Evolutionary conservation across 495 filamentous ascomycete genomes (phyloP), one percentile per base, ranked within the genome.

Genomic region (Letharia lupina): DNA sequence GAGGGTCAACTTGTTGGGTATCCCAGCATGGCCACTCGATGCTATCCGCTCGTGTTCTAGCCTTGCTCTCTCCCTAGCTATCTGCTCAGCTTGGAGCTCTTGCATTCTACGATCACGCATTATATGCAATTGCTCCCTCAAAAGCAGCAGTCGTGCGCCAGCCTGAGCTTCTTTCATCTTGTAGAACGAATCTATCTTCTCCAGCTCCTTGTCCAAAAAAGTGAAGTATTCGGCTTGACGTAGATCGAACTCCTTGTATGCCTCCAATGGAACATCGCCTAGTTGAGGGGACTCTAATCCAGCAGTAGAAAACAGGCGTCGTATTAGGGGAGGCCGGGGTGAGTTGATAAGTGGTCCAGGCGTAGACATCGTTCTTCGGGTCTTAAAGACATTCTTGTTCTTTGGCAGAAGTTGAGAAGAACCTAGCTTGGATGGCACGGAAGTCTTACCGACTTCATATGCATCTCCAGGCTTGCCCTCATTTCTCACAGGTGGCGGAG

Each of bases 101-200:
- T 86, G 83, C 11, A 86, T 82, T 33, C 92, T 83, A 13, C 87
- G 82, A 73, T 91, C 89, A 33, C 90, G 81, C 92, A 96, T 94
- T 65, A 91, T 84, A 70, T 93, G 91, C 52, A 96, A 78, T 73
- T 96, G 92, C 37, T 89, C 85, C 41, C 89, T 82, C 39, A 96
- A 81, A 18, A 86, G 75, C 10, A 77, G 73, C n/a, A 96, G 76
- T 15, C 91, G 83, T 47, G 86, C 77, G 4, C 83, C 84, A 5
- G 91, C 89, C 71, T 95, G 89, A 28, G 87, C 80, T 72, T 96
- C 92, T 70, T 93, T 96, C 72, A 79, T 76, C 68, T 82, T 84
- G 77, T 96, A 96, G 73, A 96, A 96, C 0, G 80, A 74, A 70
- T 96, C 91, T 48, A 96, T 89, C 75, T 96, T 96, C 47, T 84